Percentiles rank a stretch among this genome's conserved stretches.
Evolutionary conservation across 495 filamentous ascomycete species (phyloP).

Genomic region (Penicillium soppii): DNA sequence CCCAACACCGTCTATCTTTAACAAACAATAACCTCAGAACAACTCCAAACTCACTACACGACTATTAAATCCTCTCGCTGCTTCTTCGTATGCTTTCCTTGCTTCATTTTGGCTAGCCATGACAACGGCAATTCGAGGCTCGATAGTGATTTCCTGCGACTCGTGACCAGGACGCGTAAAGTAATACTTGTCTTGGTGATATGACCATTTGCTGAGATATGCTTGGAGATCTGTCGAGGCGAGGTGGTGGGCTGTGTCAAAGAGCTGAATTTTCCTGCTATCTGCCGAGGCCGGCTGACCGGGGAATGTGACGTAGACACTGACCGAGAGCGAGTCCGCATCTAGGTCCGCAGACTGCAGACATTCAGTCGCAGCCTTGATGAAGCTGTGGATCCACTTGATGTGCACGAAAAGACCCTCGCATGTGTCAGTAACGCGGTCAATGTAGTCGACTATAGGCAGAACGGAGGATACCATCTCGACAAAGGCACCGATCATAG

Average conservation of each 20-base stretch:
- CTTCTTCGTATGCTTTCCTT: slow-evolving; percentile 16
- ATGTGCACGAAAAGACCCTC: slow-evolving; percentile 25
- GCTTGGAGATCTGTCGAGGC: slow-evolving; percentile 35
- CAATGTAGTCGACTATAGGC: slow-evolving; percentile 53
- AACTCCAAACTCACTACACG: slow-evolving; percentile 21
- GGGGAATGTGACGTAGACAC: not conserved
- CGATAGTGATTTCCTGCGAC: slow-evolving; percentile 33
- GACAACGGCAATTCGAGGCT: slow-evolving; percentile 18
- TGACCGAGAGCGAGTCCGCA: not conserved
- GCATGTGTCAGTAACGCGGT: slow-evolving; percentile 27
- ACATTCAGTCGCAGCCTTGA: slow-evolving; percentile 19
- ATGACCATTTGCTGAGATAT: slow-evolving; percentile 40
- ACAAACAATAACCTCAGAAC: slow-evolving; percentile 2
- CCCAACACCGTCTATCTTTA: not conserved
- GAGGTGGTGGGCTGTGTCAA: slow-evolving; percentile 20
- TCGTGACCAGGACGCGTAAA: slow-evolving; percentile 39
- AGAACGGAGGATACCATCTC: slow-evolving; percentile 47
- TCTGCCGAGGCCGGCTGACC: not conserved
- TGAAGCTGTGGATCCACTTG: slow-evolving; percentile 34
- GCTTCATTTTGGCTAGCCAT: slow-evolving; percentile 21
- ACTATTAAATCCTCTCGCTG: slow-evolving; percentile 18
- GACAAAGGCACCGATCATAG: slow-evolving; percentile 42
- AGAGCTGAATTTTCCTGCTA: not conserved
- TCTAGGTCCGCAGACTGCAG: not conserved
- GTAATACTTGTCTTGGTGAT: slow-evolving; percentile 40